phyloP scores from a whole-genome alignment of 2,329 filamentous ascomycete genomes.

The Aschersonia sp. region DNA sequence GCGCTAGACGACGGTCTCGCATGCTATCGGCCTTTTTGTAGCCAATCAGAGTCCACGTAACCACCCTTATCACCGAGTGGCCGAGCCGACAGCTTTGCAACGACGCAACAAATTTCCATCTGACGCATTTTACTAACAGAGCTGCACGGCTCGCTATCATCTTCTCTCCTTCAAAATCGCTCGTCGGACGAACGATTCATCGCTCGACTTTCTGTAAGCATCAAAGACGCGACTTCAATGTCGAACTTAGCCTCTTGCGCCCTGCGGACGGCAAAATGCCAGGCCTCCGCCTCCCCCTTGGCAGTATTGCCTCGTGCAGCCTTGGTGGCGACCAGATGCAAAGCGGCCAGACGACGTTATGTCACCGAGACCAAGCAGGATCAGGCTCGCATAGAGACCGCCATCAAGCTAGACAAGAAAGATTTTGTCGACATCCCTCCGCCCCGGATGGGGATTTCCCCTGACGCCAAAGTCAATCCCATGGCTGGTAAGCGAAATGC shows the following conservation, averaged over 20 bases:
- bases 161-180: conserved; percentile 6
- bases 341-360: conserved; percentile 45
- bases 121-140: conserved; percentile 2
- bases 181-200: conserved; percentile 5
- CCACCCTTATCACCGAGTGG: conserved; percentile 19
- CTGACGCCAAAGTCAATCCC: conserved; percentile 58
- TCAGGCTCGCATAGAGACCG: conserved; percentile 71
- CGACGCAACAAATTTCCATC: conserved; percentile 20
- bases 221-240: conserved; percentile 28
- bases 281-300: conserved; percentile 22
- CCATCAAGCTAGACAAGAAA: conserved; percentile 77
- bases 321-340: conserved; percentile 10
- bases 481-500: conserved; percentile 35
- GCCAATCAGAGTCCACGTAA: conserved; percentile 15
- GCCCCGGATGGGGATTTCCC: conserved; percentile 14
- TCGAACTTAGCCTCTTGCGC: conserved; percentile 51
- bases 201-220: conserved; percentile 3
- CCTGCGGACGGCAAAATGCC: conserved; percentile 60
- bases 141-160: conserved; percentile 5
- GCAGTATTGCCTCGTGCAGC: conserved; percentile 15
- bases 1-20: neutral
- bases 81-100: conserved; percentile 15
- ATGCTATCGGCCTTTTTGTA: conserved; percentile 3
- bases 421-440: conserved; percentile 50
- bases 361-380: conserved; percentile 73